Conservation (phyloP, 495 filamentous ascomycete species). For the Aspergillus bridgeri region DNA sequence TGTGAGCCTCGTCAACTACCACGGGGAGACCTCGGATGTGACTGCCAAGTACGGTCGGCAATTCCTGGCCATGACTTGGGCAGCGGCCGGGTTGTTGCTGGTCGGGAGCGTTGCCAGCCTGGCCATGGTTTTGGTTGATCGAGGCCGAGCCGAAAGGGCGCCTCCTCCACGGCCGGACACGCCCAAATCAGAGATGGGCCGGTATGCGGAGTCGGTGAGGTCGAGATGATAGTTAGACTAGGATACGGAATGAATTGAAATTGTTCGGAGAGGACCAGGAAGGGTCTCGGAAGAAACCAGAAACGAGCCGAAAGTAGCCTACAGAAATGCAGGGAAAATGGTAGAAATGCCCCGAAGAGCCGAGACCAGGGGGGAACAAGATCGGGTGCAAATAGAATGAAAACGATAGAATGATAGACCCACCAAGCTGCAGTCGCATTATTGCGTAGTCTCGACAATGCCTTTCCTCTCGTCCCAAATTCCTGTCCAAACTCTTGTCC, state of each 20-base stretch:
- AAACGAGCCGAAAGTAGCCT: neutral
- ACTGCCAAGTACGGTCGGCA: constrained; percentile 51
- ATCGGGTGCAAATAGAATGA: neutral
- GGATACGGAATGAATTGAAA: no score
- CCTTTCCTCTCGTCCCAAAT: no score
- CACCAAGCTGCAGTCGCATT: neutral
- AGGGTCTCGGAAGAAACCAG: neutral
- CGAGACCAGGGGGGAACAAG: neutral
- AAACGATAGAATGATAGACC: neutral
- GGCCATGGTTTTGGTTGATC: constrained; percentile 26
- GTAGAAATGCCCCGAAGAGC: neutral
- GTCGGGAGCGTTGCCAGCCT: constrained; percentile 31
- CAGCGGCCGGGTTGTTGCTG: constrained; percentile 48
- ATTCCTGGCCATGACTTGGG: constrained; percentile 62
- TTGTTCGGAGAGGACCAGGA: neutral
- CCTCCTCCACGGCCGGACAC: neutral
- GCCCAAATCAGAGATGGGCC: constrained; percentile 5
- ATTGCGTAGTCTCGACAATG: neutral
- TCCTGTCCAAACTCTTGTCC: neutral
- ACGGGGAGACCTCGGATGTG: constrained; percentile 52
- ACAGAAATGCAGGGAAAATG: neutral
- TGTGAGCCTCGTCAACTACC: constrained; percentile 53
- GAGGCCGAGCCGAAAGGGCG: constrained; percentile 4
- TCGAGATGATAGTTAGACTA: no score
- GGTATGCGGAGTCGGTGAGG: constrained; percentile 2